phyloP scores from a whole-genome alignment of 192 early-diverging fungal species.

The Coemansia sp. region DNA sequence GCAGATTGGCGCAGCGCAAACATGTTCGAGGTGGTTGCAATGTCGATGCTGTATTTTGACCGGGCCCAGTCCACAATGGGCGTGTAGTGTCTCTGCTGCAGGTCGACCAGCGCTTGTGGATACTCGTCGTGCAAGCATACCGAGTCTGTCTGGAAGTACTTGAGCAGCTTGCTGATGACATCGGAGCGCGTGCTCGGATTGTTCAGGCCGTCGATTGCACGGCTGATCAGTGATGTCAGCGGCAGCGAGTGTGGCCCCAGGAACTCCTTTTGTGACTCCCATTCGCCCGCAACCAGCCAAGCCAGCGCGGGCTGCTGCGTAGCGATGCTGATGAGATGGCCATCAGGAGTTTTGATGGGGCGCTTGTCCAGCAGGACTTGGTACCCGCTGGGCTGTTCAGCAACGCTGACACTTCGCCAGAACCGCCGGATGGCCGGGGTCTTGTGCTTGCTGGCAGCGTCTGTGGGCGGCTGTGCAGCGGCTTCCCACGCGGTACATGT shows the following conservation, averaged over 20 bases:
- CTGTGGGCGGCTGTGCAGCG: slow-evolving; percentile 1
- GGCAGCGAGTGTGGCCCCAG: slow-evolving; percentile 84
- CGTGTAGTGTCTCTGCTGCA: slow-evolving; percentile 77
- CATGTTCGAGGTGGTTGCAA: slow-evolving; percentile 73
- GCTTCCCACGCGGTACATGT: background rate
- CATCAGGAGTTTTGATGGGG: slow-evolving; percentile 78
- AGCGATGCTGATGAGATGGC: slow-evolving; percentile 63
- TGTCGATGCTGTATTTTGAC: slow-evolving; percentile 60
- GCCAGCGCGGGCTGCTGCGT: slow-evolving; percentile 63
- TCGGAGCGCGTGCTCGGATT: slow-evolving; percentile 59
- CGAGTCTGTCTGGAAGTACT: slow-evolving; percentile 86
- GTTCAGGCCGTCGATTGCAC: slow-evolving; percentile 74
- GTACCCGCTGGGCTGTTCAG: slow-evolving; percentile 43
- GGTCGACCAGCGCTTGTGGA: slow-evolving; percentile 71
- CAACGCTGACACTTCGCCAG: slow-evolving; percentile 41
- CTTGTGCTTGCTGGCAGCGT: slow-evolving; percentile 11
- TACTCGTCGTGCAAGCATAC: slow-evolving; percentile 80
- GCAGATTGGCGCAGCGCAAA: slow-evolving; percentile 64
- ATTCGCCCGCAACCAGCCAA: slow-evolving; percentile 84
- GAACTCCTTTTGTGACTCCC: slow-evolving; percentile 82
- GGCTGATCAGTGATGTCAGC: slow-evolving; percentile 86
- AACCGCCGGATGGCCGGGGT: slow-evolving; percentile 39
- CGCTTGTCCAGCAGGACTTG: slow-evolving; percentile 75
- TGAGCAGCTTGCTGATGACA: slow-evolving; percentile 72
- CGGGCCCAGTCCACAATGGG: slow-evolving; percentile 80